phyloP scores from a whole-genome alignment of 306 rosid species.

The Corylus avellana region DNA sequence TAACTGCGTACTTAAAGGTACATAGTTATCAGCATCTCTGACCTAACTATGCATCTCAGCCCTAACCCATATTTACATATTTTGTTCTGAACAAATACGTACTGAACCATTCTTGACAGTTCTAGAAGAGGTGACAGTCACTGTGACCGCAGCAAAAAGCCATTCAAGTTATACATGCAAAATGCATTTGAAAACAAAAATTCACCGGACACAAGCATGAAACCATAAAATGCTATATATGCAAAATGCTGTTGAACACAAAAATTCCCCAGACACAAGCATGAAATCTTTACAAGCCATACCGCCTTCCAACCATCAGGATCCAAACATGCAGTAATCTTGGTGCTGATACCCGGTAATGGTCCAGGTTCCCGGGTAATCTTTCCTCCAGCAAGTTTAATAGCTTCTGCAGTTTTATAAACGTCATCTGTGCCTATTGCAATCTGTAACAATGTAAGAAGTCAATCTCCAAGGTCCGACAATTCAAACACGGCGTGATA shows the following conservation, averaged over 20 bases:
- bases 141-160: neutral
- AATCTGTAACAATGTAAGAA: slow-evolving; percentile 47
- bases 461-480: slow-evolving; percentile 18
- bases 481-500: neutral
- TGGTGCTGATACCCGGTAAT: slow-evolving; percentile 73
- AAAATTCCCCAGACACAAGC: neutral
- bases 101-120: slow-evolving; percentile 7
- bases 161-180: slow-evolving; percentile 7
- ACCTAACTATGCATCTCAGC: too few species aligned
- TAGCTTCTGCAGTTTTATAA: slow-evolving; percentile 87
- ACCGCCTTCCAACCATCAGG: slow-evolving; percentile 99
- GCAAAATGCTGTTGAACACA: neutral
- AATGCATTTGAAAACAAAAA: neutral
- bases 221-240: slow-evolving; percentile 20
- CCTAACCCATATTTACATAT: neutral
- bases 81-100: neutral
- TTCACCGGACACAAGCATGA: neutral
- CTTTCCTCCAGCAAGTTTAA: slow-evolving; percentile 83
- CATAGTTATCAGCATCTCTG: too few species aligned
- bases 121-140: neutral
- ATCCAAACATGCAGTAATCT: slow-evolving; percentile 88
- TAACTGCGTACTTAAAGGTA: neutral
- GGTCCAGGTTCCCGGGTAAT: slow-evolving; percentile 89
- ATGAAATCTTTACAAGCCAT: slow-evolving; percentile 29
- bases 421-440: slow-evolving; percentile 94